A percentile compares a stretch with the other conserved stretches of the same genome.
Conservation (phyloP, 176 grass and related monocot genomes). For the Cenchrus fungigraminus region DNA sequence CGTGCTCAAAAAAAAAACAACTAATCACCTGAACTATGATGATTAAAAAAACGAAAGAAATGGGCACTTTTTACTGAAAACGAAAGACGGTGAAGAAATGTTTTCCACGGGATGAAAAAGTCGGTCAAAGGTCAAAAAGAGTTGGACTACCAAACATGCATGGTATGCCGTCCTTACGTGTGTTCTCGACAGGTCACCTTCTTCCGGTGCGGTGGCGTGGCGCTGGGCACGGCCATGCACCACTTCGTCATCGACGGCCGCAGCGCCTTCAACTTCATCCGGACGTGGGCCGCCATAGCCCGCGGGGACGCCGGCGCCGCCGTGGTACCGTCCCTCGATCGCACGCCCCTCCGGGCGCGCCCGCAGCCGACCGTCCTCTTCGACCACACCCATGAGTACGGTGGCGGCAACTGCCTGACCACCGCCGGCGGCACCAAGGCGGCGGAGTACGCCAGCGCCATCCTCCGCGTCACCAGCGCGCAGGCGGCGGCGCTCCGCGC, state of each 20-base stretch:
- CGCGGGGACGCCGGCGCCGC: slow-evolving; percentile 12
- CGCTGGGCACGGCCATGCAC: slow-evolving; percentile 63
- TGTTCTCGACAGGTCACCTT: slow-evolving; percentile 44
- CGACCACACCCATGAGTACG: slow-evolving; percentile 56
- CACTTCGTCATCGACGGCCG: slow-evolving; percentile 61
- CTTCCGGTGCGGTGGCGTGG: slow-evolving; percentile 62
- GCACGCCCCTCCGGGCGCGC: slow-evolving; percentile 51
- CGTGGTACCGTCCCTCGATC: slow-evolving; percentile 44
- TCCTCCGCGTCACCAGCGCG: slow-evolving; percentile 42
- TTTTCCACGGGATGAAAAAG: background rate
- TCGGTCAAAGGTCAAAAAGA: background rate
- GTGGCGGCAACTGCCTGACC: background rate
- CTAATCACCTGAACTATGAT: background rate
- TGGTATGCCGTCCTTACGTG: background rate
- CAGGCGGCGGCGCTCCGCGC: slow-evolving; percentile 41
- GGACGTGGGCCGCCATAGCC: slow-evolving; percentile 54
- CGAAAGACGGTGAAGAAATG: background rate
- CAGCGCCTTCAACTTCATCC: slow-evolving; percentile 62
- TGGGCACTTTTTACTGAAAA: background rate
- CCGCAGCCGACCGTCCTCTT: slow-evolving; percentile 3
- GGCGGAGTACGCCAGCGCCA: slow-evolving; percentile 32
- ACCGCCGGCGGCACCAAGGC: background rate
- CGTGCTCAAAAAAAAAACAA: background rate
- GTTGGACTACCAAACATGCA: background rate
- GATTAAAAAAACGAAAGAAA: background rate